These are phyloP conservation scores for Alopecurus myosuroides DNA, from an alignment of 176 grass and related monocot species.

Conservation along the genomic window DNA sequence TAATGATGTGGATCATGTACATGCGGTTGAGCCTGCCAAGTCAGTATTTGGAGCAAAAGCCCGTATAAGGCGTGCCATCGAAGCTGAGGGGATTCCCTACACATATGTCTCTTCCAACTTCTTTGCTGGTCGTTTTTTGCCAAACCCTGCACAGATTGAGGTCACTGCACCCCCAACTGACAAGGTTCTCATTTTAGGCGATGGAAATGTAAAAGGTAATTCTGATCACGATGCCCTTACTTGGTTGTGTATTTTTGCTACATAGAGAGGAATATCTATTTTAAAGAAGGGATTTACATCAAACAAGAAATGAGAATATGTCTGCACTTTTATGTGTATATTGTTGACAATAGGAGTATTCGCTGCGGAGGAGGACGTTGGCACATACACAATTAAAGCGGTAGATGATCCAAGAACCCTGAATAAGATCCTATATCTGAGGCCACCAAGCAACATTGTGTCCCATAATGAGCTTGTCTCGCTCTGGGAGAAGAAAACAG, in stretches of 20 bases:
- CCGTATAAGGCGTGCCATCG: constrained; percentile 28
- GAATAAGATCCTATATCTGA: constrained; percentile 57
- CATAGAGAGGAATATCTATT: background rate
- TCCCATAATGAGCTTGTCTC: constrained; percentile 59
- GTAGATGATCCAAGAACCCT: constrained; percentile 56
- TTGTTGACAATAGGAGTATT: constrained; percentile 32
- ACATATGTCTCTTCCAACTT: constrained; percentile 39
- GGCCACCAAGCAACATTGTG: constrained; percentile 37
- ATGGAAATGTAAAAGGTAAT: constrained; percentile 52
- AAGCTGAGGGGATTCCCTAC: constrained; percentile 39
- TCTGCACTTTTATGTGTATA: background rate
- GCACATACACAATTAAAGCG: constrained; percentile 53
- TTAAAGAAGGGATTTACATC: background rate
- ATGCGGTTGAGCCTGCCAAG: constrained; percentile 37
- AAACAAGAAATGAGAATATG: background rate
- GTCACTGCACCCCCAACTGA: constrained; percentile 24
- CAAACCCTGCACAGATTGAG: constrained; percentile 16
- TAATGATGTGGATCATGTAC: constrained; percentile 36
- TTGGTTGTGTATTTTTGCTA: background rate
- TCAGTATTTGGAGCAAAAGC: constrained; percentile 6
- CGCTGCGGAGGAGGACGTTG: constrained; percentile 37
- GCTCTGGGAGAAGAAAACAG: constrained; percentile 57
- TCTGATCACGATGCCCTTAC: background rate
- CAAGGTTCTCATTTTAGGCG: constrained; percentile 41
- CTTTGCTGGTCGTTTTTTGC: constrained; percentile 39